These are phyloP conservation scores for Luffa aegyptiaca DNA, from an alignment of 306 rosid species.

Conservation along the genomic window DNA sequence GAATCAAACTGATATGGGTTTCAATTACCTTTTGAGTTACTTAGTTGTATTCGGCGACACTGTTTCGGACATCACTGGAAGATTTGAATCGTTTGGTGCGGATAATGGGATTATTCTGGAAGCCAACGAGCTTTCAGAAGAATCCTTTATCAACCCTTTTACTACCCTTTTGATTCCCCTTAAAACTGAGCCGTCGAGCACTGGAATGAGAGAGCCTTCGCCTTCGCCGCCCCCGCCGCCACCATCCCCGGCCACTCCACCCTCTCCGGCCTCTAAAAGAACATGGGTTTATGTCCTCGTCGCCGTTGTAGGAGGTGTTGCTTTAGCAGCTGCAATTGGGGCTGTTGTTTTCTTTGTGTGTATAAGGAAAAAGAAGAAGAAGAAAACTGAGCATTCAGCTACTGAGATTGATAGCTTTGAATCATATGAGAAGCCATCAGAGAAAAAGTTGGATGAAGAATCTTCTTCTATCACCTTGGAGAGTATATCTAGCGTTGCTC, in stretches of 20 bases:
- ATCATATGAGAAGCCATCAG: conserved; percentile 24
- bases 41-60: conserved; percentile 24
- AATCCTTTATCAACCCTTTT: conserved; percentile 19
- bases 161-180: conserved; percentile 74
- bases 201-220: conserved; percentile 26
- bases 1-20: conserved; percentile 46
- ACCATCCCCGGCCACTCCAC: conserved; percentile 8
- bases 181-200: conserved; percentile 40
- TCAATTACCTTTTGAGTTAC: conserved; percentile 53
- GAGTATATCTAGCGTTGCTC: conserved; percentile 42
- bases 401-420: conserved; percentile 19
- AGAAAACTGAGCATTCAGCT: neutral
- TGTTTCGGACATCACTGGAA: conserved; percentile 23
- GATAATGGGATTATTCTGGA: conserved; percentile 18
- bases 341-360: conserved; percentile 1
- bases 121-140: conserved; percentile 49
- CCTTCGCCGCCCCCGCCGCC: conserved; percentile 22
- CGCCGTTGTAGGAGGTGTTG: conserved; percentile 33
- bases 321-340: neutral
- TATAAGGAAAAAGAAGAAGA: neutral
- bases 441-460: conserved; percentile 18
- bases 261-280: conserved; percentile 31
- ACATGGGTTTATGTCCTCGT: conserved; percentile 55
- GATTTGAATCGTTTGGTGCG: conserved; percentile 40
- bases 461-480: conserved; percentile 31